Evolutionary conservation across 208 protist species (phyloP).

Genomic region (Trichomonas gallinae): DNA sequence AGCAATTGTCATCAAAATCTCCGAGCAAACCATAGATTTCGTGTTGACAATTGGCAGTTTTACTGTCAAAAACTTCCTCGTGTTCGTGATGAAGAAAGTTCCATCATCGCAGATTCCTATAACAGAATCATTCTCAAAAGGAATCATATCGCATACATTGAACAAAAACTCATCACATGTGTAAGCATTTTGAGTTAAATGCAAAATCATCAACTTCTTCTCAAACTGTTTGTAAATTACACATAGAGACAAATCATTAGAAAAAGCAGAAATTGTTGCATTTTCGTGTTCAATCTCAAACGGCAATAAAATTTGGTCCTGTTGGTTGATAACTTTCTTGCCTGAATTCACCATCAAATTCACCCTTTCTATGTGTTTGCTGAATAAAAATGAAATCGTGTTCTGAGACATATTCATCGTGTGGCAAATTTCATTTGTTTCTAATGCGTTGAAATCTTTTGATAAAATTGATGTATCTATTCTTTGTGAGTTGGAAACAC

Average conservation of each 20-base stretch:
- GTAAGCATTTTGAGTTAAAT: not conserved
- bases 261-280: not conserved
- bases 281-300: too few species aligned
- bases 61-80: not conserved
- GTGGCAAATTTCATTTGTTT: not conserved
- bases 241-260: not conserved
- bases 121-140: not conserved
- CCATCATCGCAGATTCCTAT: not conserved
- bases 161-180: not conserved
- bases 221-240: not conserved
- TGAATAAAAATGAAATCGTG: not conserved
- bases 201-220: not conserved
- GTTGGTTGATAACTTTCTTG: not conserved
- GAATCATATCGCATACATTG: not conserved
- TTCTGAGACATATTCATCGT: not conserved
- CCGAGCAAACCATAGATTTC: not conserved
- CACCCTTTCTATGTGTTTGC: not conserved
- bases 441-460: not conserved
- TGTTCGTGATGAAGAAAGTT: not conserved
- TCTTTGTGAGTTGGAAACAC: not conserved
- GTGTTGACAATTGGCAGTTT: not conserved
- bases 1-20: not conserved
- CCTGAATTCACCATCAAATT: not conserved
- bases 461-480: not conserved
- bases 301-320: too few species aligned